Evolutionary conservation across 2,329 filamentous ascomycete genomes (phyloP).

Genomic region (Cytospora mali): DNA sequence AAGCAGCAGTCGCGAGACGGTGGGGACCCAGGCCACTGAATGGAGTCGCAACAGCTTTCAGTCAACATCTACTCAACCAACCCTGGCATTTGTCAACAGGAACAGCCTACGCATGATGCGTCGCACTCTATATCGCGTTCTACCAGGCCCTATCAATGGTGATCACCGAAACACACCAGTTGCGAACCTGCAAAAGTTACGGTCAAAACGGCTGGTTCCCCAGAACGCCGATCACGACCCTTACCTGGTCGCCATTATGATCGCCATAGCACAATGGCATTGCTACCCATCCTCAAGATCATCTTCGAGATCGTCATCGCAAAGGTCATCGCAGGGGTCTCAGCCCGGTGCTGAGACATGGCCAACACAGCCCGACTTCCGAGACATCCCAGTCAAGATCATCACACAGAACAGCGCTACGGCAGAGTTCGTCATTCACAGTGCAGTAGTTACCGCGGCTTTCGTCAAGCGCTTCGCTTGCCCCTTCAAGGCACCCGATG

Average conservation of each 20-base stretch:
- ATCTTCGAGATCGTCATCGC: constrained; percentile 30
- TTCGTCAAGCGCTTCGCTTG: constrained; percentile 55
- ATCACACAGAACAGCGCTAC: constrained; percentile 53
- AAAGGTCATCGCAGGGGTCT: constrained; percentile 32
- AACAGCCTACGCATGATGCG: constrained; percentile 50
- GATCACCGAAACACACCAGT: constrained; percentile 49
- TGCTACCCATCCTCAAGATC: constrained; percentile 44
- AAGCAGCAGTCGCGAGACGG: constrained; percentile 30
- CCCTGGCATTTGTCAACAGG: constrained; percentile 53
- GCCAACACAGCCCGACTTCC: constrained; percentile 40
- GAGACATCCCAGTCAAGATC: constrained; percentile 53
- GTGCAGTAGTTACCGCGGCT: constrained; percentile 48
- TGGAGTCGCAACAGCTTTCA: constrained; percentile 17
- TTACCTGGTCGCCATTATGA: constrained; percentile 53
- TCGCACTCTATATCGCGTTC: constrained; percentile 50
- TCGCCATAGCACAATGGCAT: constrained; percentile 60
- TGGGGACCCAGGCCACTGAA: constrained; percentile 31
- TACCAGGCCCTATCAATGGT: constrained; percentile 43
- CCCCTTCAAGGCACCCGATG: constrained; percentile 44
- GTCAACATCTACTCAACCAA: constrained; percentile 33
- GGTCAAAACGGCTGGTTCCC: constrained; percentile 52
- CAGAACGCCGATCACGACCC: constrained; percentile 53
- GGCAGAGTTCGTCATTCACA: constrained; percentile 57
- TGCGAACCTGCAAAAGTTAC: constrained; percentile 48
- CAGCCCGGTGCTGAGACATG: constrained; percentile 26